These are phyloP conservation scores for Stephania japonica DNA, from an alignment of 164 flowering plant species.

Conservation along the genomic window DNA sequence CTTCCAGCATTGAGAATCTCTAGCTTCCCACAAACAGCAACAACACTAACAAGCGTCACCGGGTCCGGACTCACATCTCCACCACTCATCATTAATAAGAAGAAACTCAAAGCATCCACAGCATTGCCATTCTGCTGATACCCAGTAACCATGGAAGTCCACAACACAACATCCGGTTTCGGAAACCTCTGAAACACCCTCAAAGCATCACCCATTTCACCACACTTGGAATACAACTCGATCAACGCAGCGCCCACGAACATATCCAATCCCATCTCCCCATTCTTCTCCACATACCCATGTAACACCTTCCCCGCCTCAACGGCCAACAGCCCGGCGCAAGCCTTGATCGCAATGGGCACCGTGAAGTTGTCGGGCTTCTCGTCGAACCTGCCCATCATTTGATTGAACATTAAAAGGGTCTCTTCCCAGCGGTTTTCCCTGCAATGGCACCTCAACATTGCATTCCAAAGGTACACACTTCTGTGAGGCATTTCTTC, in stretches of 20 bases:
- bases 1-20: constrained; percentile 28
- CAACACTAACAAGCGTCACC: constrained; percentile 45
- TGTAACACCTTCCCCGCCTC: constrained; percentile 38
- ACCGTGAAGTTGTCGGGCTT: constrained; percentile 36
- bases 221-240: constrained; percentile 48
- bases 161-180: constrained; percentile 45
- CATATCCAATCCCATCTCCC: constrained; percentile 24
- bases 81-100: constrained; percentile 32
- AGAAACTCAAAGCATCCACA: constrained; percentile 34
- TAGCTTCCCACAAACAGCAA: constrained; percentile 45
- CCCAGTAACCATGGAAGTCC: constrained; percentile 60
- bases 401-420: constrained; percentile 26
- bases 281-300: constrained; percentile 36
- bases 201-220: constrained; percentile 36
- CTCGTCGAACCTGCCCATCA: constrained; percentile 14
- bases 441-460: constrained; percentile 32
- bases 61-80: constrained; percentile 25
- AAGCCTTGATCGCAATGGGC: constrained; percentile 46
- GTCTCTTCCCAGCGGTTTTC: constrained; percentile 35
- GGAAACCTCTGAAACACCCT: constrained; percentile 40
- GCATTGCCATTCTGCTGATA: constrained; percentile 42
- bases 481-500: constrained; percentile 48
- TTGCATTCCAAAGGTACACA: constrained; percentile 39
- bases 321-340: constrained; percentile 28
- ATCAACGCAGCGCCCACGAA: constrained; percentile 56